phyloP scores from a whole-genome alignment of 192 early-diverging fungal genomes.

The Geranomyces michiganensis region DNA sequence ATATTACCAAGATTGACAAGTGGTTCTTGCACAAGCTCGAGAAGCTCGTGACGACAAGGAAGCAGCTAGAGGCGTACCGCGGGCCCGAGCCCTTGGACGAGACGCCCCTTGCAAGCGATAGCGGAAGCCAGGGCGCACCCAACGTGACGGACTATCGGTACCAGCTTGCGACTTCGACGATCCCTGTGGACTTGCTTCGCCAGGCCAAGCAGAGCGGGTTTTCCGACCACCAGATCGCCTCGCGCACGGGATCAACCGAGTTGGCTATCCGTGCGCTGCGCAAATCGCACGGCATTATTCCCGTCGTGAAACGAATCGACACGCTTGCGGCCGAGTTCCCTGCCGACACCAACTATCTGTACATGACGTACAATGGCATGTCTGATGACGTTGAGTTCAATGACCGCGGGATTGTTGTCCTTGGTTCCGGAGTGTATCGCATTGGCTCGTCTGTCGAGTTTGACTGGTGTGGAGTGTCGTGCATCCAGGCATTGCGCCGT shows the following conservation, averaged over 20 bases:
- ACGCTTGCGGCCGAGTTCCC: conserved; percentile 97
- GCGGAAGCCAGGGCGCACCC: no score
- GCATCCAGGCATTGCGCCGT: conserved; percentile 75
- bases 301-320: conserved; percentile 93
- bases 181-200: conserved; percentile 63
- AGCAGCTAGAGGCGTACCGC: conserved; percentile 48
- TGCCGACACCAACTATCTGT: conserved; percentile 93
- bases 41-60: conserved; percentile 71
- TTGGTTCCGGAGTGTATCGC: conserved; percentile 96
- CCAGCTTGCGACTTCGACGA: conserved; percentile 47
- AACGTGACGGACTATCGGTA: conserved; percentile 27
- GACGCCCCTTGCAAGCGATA: conserved; percentile 30
- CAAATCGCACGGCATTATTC: conserved; percentile 74
- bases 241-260: conserved; percentile 53
- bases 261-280: conserved; percentile 70
- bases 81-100: conserved; percentile 28
- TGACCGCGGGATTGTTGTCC: conserved; percentile 91
- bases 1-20: conserved; percentile 84
- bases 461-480: conserved; percentile 78
- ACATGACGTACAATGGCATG: conserved; percentile 95
- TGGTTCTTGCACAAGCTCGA: conserved; percentile 91
- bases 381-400: conserved; percentile 84
- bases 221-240: conserved; percentile 86
- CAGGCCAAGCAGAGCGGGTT: conserved; percentile 87
- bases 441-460: conserved; percentile 98